Evolutionary conservation across 148 eudicot genomes (phyloP).

Genomic region (Fagopyrum homotropicum): DNA sequence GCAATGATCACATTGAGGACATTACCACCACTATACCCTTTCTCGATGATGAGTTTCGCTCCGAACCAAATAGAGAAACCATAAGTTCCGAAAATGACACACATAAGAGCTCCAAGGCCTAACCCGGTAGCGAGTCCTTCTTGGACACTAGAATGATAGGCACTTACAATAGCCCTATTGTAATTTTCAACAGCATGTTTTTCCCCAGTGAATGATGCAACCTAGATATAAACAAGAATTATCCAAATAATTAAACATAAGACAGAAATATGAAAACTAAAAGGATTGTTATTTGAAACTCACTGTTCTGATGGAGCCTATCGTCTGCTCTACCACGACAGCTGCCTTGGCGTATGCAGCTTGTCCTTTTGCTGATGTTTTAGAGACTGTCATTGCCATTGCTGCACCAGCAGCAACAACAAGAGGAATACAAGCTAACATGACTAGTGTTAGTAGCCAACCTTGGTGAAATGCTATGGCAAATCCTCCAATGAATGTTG

Average conservation of each 20-base stretch:
- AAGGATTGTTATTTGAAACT: background rate
- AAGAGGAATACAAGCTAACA: constrained; percentile 39
- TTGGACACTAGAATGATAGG: constrained; percentile 37
- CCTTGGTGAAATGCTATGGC: constrained; percentile 37
- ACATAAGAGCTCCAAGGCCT: constrained; percentile 39
- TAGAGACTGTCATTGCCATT: constrained; percentile 26
- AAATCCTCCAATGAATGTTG: constrained; percentile 49
- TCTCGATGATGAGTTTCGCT: constrained; percentile 42
- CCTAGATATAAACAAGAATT: constrained; percentile 22
- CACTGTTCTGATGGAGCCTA: constrained; percentile 49
- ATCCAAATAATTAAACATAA: background rate
- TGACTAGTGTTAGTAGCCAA: constrained; percentile 46
- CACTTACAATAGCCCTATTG: constrained; percentile 30
- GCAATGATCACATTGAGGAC: constrained; percentile 50
- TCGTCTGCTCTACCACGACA: constrained; percentile 44
- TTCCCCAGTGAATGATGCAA: constrained; percentile 76
- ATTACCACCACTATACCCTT: constrained; percentile 45
- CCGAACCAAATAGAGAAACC: constrained; percentile 68
- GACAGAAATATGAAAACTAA: too few species aligned
- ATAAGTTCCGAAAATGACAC: constrained; percentile 30
- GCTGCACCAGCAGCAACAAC: constrained; percentile 26
- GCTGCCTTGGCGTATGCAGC: constrained; percentile 42
- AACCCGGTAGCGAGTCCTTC: constrained; percentile 49
- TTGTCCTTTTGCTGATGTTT: constrained; percentile 29
- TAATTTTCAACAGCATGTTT: constrained; percentile 43